phyloP scores from a whole-genome alignment of 2,329 filamentous ascomycete genomes.

The Delphinella strobiligena region DNA sequence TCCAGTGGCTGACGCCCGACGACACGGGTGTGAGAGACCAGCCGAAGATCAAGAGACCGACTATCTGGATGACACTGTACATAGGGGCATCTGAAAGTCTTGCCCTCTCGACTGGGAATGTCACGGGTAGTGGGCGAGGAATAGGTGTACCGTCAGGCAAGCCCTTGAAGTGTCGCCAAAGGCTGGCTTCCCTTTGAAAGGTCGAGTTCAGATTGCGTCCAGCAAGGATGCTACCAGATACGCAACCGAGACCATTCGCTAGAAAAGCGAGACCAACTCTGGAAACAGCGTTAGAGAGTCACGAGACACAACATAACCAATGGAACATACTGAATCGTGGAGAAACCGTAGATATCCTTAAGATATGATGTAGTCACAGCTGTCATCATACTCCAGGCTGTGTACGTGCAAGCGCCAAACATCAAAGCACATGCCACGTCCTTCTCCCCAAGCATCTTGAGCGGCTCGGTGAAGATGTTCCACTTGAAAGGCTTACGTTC shows the following conservation, averaged over 20 bases:
- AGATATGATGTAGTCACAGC: background rate
- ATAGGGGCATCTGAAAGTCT: conserved; percentile 1
- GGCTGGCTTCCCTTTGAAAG: background rate
- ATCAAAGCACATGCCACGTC: conserved; percentile 1
- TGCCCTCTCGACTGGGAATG: background rate
- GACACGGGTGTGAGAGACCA: conserved; percentile 3
- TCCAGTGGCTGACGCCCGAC: background rate
- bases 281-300: background rate
- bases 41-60: conserved; percentile 1
- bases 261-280: conserved; percentile 2
- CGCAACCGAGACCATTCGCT: conserved; percentile 1
- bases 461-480: conserved; percentile 9
- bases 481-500: background rate
- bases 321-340: background rate
- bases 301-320: background rate
- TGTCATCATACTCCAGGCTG: conserved; percentile 7
- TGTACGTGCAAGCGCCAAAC: conserved; percentile 2
- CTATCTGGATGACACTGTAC: background rate
- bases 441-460: conserved; percentile 19
- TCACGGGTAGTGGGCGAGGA: background rate
- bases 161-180: background rate
- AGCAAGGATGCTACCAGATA: background rate
- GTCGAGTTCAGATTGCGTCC: background rate
- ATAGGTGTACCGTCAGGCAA: background rate
- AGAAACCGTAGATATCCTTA: conserved; percentile 1